Evolutionary conservation across 768 basidiomycete genomes (phyloP).

Genomic region (Suillus luteus): DNA sequence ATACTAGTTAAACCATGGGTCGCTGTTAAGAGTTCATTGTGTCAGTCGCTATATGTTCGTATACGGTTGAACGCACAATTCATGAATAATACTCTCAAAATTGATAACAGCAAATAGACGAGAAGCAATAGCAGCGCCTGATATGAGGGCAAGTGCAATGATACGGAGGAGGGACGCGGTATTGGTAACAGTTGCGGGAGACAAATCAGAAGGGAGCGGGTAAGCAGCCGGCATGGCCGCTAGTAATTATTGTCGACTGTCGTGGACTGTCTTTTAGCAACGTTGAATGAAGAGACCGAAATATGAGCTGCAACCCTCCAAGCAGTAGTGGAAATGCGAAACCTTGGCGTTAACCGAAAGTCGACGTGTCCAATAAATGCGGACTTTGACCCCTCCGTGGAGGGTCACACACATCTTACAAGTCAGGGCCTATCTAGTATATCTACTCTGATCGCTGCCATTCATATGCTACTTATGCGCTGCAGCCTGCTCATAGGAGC

Average conservation of each 20-base stretch:
- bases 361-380: constrained; percentile 25
- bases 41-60: neutral
- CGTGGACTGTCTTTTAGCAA: constrained; percentile 8
- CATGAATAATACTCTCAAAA: constrained; percentile 99
- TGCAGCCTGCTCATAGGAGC: neutral
- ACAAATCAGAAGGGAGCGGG: constrained; percentile 68
- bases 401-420: neutral
- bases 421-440: too few relatives aligned
- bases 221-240: constrained; percentile 75
- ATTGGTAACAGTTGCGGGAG: constrained; percentile 76
- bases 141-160: constrained; percentile 87
- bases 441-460: neutral
- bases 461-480: neutral
- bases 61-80: constrained; percentile 70
- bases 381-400: constrained; percentile 3
- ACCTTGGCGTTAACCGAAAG: constrained; percentile 14
- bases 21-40: constrained; percentile 47
- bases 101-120: constrained; percentile 97
- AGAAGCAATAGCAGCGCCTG: constrained; percentile 92
- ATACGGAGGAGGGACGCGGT: constrained; percentile 91
- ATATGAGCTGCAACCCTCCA: neutral
- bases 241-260: constrained; percentile 13
- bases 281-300: neutral
- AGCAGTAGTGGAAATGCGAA: neutral
- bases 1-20: constrained; percentile 99